phyloP scores from a whole-genome alignment of 2,329 filamentous ascomycete genomes.

The Capronia epimyces region DNA sequence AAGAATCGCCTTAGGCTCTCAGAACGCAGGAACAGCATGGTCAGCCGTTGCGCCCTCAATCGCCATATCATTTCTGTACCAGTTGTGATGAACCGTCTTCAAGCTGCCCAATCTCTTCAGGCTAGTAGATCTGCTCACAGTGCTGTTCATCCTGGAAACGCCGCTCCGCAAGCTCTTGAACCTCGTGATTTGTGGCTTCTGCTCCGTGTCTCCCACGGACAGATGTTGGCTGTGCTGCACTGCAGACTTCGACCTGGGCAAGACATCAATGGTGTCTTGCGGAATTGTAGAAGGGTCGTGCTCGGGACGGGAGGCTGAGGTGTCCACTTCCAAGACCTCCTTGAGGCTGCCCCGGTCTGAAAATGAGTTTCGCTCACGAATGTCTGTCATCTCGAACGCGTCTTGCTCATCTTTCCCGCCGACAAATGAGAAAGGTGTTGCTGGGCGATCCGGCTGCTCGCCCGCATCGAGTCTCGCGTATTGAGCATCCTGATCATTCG shows the following conservation, averaged over 20 bases:
- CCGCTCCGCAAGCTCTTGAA: conserved; percentile 29
- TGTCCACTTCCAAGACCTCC: conserved; percentile 2
- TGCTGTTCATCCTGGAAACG: conserved; percentile 23
- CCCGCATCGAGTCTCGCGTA: conserved; percentile 17
- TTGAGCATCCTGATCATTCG: conserved; percentile 12
- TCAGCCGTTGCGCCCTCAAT: conserved; percentile 22
- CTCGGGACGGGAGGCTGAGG: conserved; percentile 8
- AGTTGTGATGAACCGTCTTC: conserved; percentile 27
- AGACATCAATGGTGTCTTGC: conserved; percentile 20
- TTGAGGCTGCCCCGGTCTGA: conserved; percentile 18
- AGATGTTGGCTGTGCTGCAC: conserved; percentile 10
- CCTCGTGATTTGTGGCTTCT: conserved; percentile 24
- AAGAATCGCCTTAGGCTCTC: conserved; percentile 1
- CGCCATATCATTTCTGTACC: conserved; percentile 27
- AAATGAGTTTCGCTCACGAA: conserved; percentile 10
- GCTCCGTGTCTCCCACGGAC: conserved; percentile 13
- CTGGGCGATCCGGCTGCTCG: conserved; percentile 62
- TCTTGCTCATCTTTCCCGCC: conserved; percentile 43
- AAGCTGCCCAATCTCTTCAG: conserved; percentile 76
- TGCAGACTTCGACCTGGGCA: conserved; percentile 14
- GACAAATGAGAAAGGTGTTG: conserved; percentile 64
- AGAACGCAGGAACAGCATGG: conserved; percentile 23
- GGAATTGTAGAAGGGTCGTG: conserved; percentile 6
- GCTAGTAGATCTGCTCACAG: conserved; percentile 81
- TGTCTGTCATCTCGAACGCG: conserved; percentile 26